These are phyloP conservation scores for Adansonia gregorii DNA, from an alignment of 441 rosid species.

Conservation along the genomic window DNA sequence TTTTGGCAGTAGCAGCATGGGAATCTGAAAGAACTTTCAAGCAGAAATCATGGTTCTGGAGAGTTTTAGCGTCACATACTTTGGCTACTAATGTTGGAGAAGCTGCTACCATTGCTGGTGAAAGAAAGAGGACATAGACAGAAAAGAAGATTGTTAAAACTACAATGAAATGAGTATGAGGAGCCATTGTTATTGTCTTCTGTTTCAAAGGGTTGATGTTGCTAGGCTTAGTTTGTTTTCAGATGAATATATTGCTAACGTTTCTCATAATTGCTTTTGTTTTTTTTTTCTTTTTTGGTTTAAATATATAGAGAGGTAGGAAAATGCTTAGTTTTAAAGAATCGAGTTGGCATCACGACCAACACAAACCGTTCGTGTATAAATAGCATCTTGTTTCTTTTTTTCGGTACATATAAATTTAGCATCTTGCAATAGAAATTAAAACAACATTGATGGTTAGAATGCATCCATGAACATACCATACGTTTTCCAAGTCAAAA, in stretches of 20 bases:
- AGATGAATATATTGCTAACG: not conserved
- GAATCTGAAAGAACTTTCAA: conserved; percentile 25
- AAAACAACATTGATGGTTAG: too few species aligned
- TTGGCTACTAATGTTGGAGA: not conserved
- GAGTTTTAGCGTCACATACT: not conserved
- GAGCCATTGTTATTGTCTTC: not conserved
- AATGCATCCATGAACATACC: too few species aligned
- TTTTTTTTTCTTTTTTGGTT: too few species aligned
- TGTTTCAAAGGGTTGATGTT: conserved; percentile 19
- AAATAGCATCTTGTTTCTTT: too few species aligned
- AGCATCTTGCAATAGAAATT: not conserved
- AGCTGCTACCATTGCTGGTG: not conserved
- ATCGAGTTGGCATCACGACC: too few species aligned
- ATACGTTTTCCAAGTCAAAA: too few species aligned
- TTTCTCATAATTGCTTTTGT: too few species aligned
- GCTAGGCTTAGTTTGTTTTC: not conserved
- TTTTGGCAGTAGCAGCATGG: not conserved
- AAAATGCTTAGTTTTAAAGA: too few species aligned
- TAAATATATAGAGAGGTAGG: too few species aligned
- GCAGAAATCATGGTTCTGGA: conserved; percentile 19
- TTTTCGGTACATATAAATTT: too few species aligned
- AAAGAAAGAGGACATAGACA: not conserved
- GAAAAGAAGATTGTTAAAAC: not conserved
- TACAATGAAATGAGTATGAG: not conserved
- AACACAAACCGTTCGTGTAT: too few species aligned